These are phyloP conservation scores for Monosporozyma solicola DNA, from an alignment of 805 yeast genomes.

Conservation along the genomic window DNA sequence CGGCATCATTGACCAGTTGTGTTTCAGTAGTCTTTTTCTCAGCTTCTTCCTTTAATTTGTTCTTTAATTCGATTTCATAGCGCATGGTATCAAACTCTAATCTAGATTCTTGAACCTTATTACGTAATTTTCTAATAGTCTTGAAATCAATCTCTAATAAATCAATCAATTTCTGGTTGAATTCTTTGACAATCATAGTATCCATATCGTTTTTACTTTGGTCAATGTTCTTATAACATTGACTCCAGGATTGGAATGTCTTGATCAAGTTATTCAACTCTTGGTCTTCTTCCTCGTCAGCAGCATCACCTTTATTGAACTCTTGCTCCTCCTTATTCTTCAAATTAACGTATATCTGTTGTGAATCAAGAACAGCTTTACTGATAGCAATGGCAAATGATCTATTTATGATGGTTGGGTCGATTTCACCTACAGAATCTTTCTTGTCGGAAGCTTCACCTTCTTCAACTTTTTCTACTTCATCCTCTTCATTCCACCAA, in stretches of 20 bases:
- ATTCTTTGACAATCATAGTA: slow-evolving; percentile 45
- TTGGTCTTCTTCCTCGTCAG: slow-evolving; percentile 37
- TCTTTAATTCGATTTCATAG: slow-evolving; percentile 39
- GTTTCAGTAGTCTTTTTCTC: slow-evolving; percentile 4
- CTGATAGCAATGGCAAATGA: slow-evolving; percentile 67
- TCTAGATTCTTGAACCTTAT: slow-evolving; percentile 61
- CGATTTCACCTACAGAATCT: slow-evolving; percentile 4
- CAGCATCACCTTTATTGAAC: slow-evolving; percentile 28
- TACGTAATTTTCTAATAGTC: slow-evolving; percentile 51
- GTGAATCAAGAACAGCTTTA: slow-evolving; percentile 44
- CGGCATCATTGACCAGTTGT: background rate
- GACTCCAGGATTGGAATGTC: slow-evolving; percentile 41
- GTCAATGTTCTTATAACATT: slow-evolving; percentile 52
- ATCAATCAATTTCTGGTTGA: slow-evolving; percentile 47
- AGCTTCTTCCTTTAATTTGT: slow-evolving; percentile 9
- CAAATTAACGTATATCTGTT: slow-evolving; percentile 32
- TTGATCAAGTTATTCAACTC: slow-evolving; percentile 41
- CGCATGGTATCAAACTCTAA: slow-evolving; percentile 62
- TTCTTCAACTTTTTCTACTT: slow-evolving; percentile 5
- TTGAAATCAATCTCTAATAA: slow-evolving; percentile 51
- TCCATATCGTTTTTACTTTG: slow-evolving; percentile 65
- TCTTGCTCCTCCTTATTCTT: slow-evolving; percentile 17
- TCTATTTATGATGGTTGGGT: slow-evolving; percentile 40
- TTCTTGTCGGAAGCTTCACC: slow-evolving; percentile 7
- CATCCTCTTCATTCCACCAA: slow-evolving; percentile 32